phyloP scores from a whole-genome alignment of 2,329 filamentous ascomycete species.

The Ciborinia camelliae region DNA sequence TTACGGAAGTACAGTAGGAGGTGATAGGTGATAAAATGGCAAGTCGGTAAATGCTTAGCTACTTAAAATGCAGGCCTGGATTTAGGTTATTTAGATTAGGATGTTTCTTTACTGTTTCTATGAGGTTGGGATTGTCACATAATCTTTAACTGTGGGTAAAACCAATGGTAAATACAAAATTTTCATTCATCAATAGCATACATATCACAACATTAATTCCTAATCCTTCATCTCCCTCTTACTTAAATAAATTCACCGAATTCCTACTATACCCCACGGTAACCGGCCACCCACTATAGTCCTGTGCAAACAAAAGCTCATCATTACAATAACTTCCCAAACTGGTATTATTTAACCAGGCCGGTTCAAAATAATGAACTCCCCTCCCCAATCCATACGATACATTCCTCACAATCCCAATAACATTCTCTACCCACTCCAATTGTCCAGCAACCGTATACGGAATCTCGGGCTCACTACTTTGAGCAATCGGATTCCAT shows the following conservation, averaged over 20 bases:
- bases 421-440: slow-evolving; percentile 57
- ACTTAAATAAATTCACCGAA: slow-evolving; percentile 12
- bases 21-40: no score
- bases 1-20: no score
- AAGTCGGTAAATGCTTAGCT: no score
- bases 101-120: no score
- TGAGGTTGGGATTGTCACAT: no score
- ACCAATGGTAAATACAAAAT: neutral
- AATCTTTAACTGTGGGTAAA: no score
- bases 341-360: slow-evolving; percentile 42
- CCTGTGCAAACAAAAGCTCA: slow-evolving; percentile 55
- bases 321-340: slow-evolving; percentile 62
- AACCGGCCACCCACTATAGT: slow-evolving; percentile 33
- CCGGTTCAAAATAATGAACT: slow-evolving; percentile 71
- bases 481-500: slow-evolving; percentile 39
- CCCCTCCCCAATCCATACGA: slow-evolving; percentile 50
- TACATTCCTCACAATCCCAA: slow-evolving; percentile 52
- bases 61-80: no score
- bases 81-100: no score
- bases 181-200: neutral
- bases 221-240: neutral
- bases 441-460: slow-evolving; percentile 61
- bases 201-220: neutral
- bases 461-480: slow-evolving; percentile 49
- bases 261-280: slow-evolving; percentile 12